These are phyloP conservation scores for Aspergillus ellipticus DNA, from an alignment of 495 filamentous ascomycete genomes.

Conservation along the genomic window DNA sequence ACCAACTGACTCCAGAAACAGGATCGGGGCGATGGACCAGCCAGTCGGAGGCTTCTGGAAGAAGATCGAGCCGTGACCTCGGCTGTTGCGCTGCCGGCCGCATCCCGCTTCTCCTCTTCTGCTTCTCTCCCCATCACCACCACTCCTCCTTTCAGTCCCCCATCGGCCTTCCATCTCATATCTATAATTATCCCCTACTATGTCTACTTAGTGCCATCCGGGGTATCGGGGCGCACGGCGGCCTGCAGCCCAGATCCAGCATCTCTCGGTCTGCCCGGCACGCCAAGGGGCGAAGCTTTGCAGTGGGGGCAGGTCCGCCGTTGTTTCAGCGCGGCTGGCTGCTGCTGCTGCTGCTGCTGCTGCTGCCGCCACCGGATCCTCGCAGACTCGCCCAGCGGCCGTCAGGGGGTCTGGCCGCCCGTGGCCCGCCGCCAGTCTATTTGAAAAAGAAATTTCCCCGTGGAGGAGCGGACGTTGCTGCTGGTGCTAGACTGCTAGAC, in stretches of 20 bases:
- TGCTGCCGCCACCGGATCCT: no score
- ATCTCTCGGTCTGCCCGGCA: no score
- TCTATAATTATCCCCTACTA: neutral
- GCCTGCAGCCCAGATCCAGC: no score
- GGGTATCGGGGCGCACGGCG: neutral
- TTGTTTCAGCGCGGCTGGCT: neutral
- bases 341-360: no score
- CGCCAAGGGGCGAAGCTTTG: conserved; percentile 5
- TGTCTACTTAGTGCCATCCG: neutral
- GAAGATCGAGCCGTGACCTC: no score
- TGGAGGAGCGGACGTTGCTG: neutral
- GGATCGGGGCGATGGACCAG: no score
- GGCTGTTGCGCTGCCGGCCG: no score
- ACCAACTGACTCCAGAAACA: no score
- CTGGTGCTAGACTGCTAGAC: neutral
- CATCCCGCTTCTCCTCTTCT: no score
- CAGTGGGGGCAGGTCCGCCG: neutral
- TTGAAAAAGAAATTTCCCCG: neutral
- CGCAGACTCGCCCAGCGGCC: no score
- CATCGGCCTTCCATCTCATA: neutral
- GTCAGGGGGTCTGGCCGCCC: neutral
- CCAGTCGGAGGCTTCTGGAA: no score
- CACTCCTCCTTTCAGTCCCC: neutral
- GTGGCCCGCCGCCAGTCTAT: neutral
- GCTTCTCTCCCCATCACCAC: no score